phyloP scores from a whole-genome alignment of 2,329 filamentous ascomycete genomes.

The Trichoderma oligosporum region DNA sequence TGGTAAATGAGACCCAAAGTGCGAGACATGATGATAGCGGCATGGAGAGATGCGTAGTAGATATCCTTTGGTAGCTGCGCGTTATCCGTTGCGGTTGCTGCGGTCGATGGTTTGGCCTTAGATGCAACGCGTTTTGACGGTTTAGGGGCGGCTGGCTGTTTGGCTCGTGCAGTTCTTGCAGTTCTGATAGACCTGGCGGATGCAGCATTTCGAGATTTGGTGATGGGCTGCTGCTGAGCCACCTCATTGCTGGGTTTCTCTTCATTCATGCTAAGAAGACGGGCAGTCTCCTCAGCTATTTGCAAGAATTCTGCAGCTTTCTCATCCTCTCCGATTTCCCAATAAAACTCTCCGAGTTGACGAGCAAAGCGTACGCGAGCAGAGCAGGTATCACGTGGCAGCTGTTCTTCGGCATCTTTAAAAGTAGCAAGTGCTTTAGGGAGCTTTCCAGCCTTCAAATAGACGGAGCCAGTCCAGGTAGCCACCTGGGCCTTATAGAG shows the following conservation, averaged over 20 bases:
- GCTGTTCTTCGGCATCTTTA: constrained; percentile 49
- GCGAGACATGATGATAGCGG: constrained; percentile 35
- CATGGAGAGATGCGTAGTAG: constrained; percentile 37
- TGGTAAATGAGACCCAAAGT: constrained; percentile 46
- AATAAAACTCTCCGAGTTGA: constrained; percentile 54
- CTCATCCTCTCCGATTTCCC: constrained; percentile 45
- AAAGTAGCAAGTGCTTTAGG: constrained; percentile 56
- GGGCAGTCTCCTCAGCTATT: constrained; percentile 48
- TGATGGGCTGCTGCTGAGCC: constrained; percentile 18
- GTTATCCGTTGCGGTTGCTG: constrained; percentile 19
- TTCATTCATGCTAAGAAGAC: constrained; percentile 30
- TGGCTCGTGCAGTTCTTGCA: constrained; percentile 24
- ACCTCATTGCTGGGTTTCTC: constrained; percentile 14
- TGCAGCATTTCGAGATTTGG: constrained; percentile 23
- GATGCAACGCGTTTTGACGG: constrained; percentile 13
- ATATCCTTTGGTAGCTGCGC: constrained; percentile 30
- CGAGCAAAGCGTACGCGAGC: constrained; percentile 46
- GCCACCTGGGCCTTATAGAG: constrained; percentile 54
- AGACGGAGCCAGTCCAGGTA: constrained; percentile 53
- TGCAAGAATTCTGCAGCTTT: constrained; percentile 43
- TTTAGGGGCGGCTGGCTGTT: constrained; percentile 9
- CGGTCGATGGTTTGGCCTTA: constrained; percentile 24
- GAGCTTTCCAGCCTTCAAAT: constrained; percentile 54
- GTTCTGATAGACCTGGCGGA: constrained; percentile 23
- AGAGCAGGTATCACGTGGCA: constrained; percentile 41